phyloP scores from a whole-genome alignment of 2,329 filamentous ascomycete species.

The Fusarium sp. region DNA sequence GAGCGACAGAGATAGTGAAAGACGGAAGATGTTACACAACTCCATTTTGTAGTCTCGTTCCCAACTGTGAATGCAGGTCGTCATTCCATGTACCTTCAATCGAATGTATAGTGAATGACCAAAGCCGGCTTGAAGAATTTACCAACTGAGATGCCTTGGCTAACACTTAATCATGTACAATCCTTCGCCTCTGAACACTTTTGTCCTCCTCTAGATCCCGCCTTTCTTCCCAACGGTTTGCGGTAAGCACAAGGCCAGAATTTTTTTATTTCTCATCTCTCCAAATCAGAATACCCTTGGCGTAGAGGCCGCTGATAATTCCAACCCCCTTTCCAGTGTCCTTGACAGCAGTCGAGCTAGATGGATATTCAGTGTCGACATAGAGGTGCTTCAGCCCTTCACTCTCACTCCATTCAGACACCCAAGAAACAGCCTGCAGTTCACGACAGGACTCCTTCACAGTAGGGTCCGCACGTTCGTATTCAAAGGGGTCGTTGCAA shows the following conservation, averaged over 20 bases:
- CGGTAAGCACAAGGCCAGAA: no score
- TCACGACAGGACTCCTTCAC: background rate
- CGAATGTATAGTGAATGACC: background rate
- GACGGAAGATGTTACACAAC: background rate
- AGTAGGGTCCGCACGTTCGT: conserved; percentile 28
- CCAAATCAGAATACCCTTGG: conserved; percentile 47
- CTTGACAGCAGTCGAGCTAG: conserved; percentile 45
- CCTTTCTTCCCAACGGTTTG: background rate
- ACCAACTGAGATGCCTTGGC: no score
- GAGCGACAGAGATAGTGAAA: background rate
- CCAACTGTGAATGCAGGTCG: background rate
- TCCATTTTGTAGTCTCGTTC: background rate
- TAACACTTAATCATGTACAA: background rate
- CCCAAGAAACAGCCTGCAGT: conserved; percentile 40
- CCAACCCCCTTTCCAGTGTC: conserved; percentile 45
- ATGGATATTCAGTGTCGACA: conserved; percentile 45
- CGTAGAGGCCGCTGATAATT: conserved; percentile 50
- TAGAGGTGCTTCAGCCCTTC: conserved; percentile 47
- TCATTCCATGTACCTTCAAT: background rate
- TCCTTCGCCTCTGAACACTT: background rate
- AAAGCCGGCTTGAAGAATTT: background rate
- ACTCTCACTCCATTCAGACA: conserved; percentile 47
- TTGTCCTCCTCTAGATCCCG: no score
- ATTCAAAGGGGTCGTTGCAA: conserved; percentile 45
- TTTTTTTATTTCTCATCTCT: background rate